Evolutionary conservation across 2,329 filamentous ascomycete species (phyloP), one percentile per base, ranked within the genome.

Genomic region (Phyllosticta citrichinensis): DNA sequence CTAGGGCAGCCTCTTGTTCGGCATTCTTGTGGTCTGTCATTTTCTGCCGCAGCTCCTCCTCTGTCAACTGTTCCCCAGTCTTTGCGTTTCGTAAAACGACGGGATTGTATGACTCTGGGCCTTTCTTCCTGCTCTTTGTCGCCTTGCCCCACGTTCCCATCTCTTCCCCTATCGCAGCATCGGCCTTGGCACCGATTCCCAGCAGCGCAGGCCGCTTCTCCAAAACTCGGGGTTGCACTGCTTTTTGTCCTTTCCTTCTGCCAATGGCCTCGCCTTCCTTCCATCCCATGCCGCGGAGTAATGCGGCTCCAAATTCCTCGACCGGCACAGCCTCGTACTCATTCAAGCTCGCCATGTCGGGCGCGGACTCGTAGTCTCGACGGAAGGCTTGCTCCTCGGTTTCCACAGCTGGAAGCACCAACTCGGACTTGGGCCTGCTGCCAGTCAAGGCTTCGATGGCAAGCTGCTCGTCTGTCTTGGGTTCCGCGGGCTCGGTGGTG

Each of bases 211-310:
- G 87, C 56, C 92, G 83, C 57, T 86, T 81, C 69, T 88, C 87
- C 14, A 86, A 79, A 19, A 85, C 77, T 64, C 84, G 86, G 40
- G 85, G 79, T 24, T 66, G 64, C 4, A 69, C 63, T 25, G 50
- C 68, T 64, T 40, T 70, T 65, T 62, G 73, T 66, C 65, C 73
- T 19, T 74, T 73, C 25, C 74, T 74, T 60, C 81, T 73, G 76
- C 87, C 78, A 57, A 85, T 79, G 50, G 77, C 75, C 64, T 84
- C 79, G 19, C 81, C 84, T 64, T 86, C 84, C 68, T 97, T 91
- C 92, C 93, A 97, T 9, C 94, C 94, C 89, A 97, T 97, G 10
- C 92, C 91, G 33, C 92, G 85, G 40, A 99, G 80, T 65, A 97
- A 80, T 0, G 92, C 91, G 19, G 91, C 88, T 8, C 94, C 94